Conservation (phyloP, 352 stramenopile genomes). For the Plasmopara viticola region DNA sequence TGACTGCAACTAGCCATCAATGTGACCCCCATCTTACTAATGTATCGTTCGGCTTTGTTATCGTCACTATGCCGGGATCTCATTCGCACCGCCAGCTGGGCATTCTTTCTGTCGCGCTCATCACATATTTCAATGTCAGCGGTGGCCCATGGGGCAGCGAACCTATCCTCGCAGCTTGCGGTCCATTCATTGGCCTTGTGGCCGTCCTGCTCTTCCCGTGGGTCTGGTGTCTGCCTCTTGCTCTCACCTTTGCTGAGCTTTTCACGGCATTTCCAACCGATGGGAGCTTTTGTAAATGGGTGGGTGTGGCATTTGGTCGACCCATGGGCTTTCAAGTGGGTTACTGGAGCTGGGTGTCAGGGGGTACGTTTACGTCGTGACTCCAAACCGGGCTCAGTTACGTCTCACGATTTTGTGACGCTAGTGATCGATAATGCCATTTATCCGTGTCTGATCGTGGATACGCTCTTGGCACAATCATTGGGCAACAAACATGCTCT, state of each 20-base stretch:
- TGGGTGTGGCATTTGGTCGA: conserved; percentile 67
- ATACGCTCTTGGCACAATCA: conserved; percentile 47
- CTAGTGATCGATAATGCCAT: conserved; percentile 83
- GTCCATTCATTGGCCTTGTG: conserved; percentile 57
- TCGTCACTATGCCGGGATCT: conserved; percentile 38
- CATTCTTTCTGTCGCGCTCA: conserved; percentile 63
- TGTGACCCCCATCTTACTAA: no score
- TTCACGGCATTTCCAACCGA: conserved; percentile 79
- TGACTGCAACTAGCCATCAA: no score
- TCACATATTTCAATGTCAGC: conserved; percentile 78
- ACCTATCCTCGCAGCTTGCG: conserved; percentile 51
- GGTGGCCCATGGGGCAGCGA: conserved; percentile 65
- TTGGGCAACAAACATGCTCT: conserved; percentile 19
- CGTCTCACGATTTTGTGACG: conserved; percentile 2
- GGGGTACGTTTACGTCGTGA: neutral
- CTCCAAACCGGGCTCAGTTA: neutral
- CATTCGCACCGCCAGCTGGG: conserved; percentile 59
- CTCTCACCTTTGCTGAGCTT: conserved; percentile 67
- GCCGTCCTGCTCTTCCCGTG: conserved; percentile 61
- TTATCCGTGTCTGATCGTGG: conserved; percentile 78
- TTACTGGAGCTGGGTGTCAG: conserved; percentile 37
- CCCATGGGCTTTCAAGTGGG: conserved; percentile 84
- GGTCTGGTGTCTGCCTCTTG: conserved; percentile 65
- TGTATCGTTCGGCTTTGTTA: neutral
- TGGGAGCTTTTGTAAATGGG: conserved; percentile 76